Base-by-base conservation (phyloP, 108 stramenopile species). In the Chaetoceros muelleri region DNA sequence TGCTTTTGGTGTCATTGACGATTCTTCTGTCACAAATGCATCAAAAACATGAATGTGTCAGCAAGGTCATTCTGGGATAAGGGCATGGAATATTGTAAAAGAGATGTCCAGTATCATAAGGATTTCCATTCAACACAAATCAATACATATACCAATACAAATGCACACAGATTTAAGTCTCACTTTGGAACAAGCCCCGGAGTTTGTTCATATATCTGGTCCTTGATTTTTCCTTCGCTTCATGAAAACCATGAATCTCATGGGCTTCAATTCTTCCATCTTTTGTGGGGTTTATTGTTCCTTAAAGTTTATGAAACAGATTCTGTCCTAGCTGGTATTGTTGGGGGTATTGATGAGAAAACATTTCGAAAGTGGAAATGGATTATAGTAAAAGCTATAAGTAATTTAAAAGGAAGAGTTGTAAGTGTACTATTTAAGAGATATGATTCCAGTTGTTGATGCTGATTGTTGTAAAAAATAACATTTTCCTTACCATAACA, bases 281-380 rank as follows among this genome's bases (percentile, higher is more conserved):
- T 61, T 18, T 52, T 61, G 30, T 61, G 61, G 61, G 61, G 23
- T 2, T 52, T 61, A 44, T 21, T 61, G 22, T 54, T 61, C 34
- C 52, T 61, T 21, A 61, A 26, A 30, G 34, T 61, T 53, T 61
- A 61, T 29, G 52, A 54, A 24, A 61, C 61, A n/a, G 61, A 61
- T 24, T 24, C 47, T 23, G 50, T 26, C 31, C 18, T 23, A 27
- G 52, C 61, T 40, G 23, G 44, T 27, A 25, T 26, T 20, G 52
- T 44, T 20, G 53, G 61, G 23, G 28, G 48, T 27, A 45, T 58
- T n/a, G 61, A 61, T n/a, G 63, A 64, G 30, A 65, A 65, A 30
- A 65, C 65, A 17, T 65, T 59, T 28, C 49, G 48, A 16, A 63
- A 63, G 45, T 69, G 67, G 67, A 25, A 27, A 18, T 48, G 48